Base-by-base conservation (phyloP, 345 rosid species). In the Lepidium sativum region DNA sequence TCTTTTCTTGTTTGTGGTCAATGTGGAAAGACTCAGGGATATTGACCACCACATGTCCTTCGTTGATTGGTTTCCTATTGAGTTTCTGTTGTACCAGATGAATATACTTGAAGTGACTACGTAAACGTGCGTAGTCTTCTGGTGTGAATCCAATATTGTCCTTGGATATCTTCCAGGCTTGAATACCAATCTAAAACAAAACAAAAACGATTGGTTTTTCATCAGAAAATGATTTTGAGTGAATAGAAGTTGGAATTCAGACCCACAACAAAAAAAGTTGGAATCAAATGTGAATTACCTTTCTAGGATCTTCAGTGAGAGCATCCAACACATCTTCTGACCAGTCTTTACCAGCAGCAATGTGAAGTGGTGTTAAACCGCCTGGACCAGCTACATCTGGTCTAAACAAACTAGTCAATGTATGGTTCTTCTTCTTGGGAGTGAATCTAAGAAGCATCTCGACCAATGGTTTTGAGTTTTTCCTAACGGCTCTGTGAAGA, bases 311-410 rank as follows among this genome's bases (percentile, higher is more conserved):
- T 54, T 85, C 77, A 16, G 86, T 90, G 52, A 94, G 74, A 54
- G 96, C 91, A 63, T 90, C 91, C 66, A 94, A 57, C 40, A 88
- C 84, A 54, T 82, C 89, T 79, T 94, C 97, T 20, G 99, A 90
- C 54, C 83, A 91, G 78, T 94, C 99, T 85, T 84, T 94, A 57
- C 99, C 99, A 2, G 99, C 99, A 48, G 95, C 99, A 63, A 94
- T 86, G 80, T n/a, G n/a, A n/a, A n/a, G n/a, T n/a, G n/a, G n/a
- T n/a, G n/a, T n/a, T n/a, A n/a, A n/a, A n/a, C n/a, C n/a, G n/a
- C n/a, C n/a, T n/a, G n/a, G n/a, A n/a, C n/a, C n/a, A n/a, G n/a
- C n/a, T n/a, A n/a, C n/a, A n/a, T n/a, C n/a, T n/a, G n/a, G n/a
- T n/a, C n/a, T n/a, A n/a, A n/a, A n/a, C n/a, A n/a, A n/a, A n/a